Evolutionary conservation across 495 filamentous ascomycete genomes (phyloP).

Genomic region (Daldinia loculata): DNA sequence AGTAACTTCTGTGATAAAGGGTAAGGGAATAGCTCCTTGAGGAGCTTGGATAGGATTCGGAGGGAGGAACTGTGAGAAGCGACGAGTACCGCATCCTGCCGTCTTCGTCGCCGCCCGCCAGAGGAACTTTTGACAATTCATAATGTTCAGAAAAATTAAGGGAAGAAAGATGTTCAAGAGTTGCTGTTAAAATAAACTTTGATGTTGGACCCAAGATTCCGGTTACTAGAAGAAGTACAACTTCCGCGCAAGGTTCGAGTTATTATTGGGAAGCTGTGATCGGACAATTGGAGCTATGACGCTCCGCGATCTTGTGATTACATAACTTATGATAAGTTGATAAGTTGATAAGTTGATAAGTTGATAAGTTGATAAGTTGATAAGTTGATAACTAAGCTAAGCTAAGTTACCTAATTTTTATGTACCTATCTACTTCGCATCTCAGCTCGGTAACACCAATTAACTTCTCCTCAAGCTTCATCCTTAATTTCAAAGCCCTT

Average conservation of each 20-base stretch:
- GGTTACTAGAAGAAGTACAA: neutral
- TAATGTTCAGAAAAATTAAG: slow-evolving; percentile 22
- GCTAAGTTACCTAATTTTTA: too few relatives aligned
- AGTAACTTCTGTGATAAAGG: slow-evolving; percentile 80
- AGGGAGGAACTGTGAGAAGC: slow-evolving; percentile 51
- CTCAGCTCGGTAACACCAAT: neutral
- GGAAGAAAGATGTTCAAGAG: neutral
- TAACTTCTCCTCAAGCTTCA: neutral
- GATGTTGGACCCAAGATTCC: neutral
- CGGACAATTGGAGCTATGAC: slow-evolving; percentile 14
- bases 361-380: too few relatives aligned
- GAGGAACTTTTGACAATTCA: slow-evolving; percentile 49
- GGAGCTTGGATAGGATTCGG: slow-evolving; percentile 49
- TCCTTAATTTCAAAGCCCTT: neutral
- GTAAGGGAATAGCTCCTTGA: slow-evolving; percentile 69
- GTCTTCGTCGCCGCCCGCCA: slow-evolving; percentile 37
- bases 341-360: slow-evolving; percentile 1
- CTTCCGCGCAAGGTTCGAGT: neutral
- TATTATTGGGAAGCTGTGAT: neutral
- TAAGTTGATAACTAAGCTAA: too few relatives aligned
- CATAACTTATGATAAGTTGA: neutral
- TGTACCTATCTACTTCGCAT: too few relatives aligned
- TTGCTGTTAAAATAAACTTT: slow-evolving; percentile 23
- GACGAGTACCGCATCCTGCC: slow-evolving; percentile 37
- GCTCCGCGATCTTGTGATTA: neutral